Conservation (phyloP, 441 rosid genomes). For the Macaranga tanarius region DNA sequence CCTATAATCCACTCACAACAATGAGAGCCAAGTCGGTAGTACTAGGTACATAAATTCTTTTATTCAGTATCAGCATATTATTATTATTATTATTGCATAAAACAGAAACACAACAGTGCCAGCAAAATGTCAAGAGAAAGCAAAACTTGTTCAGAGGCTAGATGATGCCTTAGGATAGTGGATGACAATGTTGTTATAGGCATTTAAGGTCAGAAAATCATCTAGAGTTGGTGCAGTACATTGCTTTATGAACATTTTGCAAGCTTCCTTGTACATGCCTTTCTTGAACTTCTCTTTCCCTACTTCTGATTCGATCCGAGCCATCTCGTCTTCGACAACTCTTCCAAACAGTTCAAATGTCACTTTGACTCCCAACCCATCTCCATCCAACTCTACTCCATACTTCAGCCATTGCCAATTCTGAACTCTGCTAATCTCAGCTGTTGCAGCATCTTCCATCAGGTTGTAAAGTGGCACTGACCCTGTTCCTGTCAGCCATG, state of each 20-base stretch:
- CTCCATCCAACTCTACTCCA: slow-evolving; percentile 73
- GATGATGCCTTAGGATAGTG: slow-evolving; percentile 53
- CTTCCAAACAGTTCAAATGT: slow-evolving; percentile 59
- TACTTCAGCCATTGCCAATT: slow-evolving; percentile 94
- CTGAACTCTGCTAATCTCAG: slow-evolving; percentile 90
- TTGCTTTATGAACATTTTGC: slow-evolving; percentile 67
- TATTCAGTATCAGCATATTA: background rate
- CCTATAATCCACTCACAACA: no score
- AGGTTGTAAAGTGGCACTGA: slow-evolving; percentile 94
- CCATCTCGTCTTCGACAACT: slow-evolving; percentile 89
- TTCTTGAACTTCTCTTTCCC: slow-evolving; percentile 71
- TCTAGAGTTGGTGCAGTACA: slow-evolving; percentile 60
- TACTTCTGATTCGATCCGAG: slow-evolving; percentile 72
- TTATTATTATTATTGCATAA: background rate
- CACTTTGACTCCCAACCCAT: slow-evolving; percentile 68
- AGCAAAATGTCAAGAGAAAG: background rate
- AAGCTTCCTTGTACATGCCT: slow-evolving; percentile 74
- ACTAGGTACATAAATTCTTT: background rate
- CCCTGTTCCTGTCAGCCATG: slow-evolving; percentile 86
- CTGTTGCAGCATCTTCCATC: slow-evolving; percentile 96
- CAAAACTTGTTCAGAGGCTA: slow-evolving; percentile 37
- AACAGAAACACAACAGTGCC: background rate
- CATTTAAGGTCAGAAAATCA: slow-evolving; percentile 79
- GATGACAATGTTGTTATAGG: slow-evolving; percentile 61
- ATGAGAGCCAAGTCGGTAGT: no score